These are phyloP conservation scores for Fusarium oxysporum DNA, from an alignment of 2,329 filamentous ascomycete genomes.

Conservation along the genomic window DNA sequence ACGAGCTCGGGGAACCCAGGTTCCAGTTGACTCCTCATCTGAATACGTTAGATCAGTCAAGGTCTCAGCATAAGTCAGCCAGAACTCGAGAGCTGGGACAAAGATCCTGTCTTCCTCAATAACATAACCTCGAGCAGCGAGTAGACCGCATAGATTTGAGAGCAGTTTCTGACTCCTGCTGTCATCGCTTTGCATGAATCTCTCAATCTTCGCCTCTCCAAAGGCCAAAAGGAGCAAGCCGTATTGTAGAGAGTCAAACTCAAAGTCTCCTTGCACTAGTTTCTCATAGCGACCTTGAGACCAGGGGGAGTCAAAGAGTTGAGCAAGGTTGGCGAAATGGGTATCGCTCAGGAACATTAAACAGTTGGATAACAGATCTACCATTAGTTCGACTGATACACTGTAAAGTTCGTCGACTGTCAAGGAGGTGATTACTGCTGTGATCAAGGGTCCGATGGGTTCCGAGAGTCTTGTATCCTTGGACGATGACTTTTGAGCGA, in stretches of 20 bases:
- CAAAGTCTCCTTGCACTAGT: conserved; percentile 69
- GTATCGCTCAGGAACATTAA: conserved; percentile 69
- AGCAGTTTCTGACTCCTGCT: conserved; percentile 66
- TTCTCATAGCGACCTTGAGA: conserved; percentile 66
- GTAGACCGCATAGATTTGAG: conserved; percentile 70
- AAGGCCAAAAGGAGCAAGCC: conserved; percentile 76
- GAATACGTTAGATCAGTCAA: conserved; percentile 69
- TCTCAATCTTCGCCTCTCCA: conserved; percentile 72
- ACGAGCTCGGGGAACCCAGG: conserved; percentile 70
- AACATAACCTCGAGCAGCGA: conserved; percentile 73
- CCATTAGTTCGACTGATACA: conserved; percentile 71
- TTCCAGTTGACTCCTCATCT: conserved; percentile 57
- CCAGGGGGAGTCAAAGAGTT: conserved; percentile 71
- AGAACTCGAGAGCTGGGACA: conserved; percentile 81
- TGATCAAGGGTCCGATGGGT: conserved; percentile 69
- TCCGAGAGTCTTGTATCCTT: conserved; percentile 67
- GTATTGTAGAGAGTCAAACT: conserved; percentile 73
- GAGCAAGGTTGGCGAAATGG: conserved; percentile 68
- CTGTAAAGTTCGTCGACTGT: conserved; percentile 68
- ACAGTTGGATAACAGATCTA: conserved; percentile 73
- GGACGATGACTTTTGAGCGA: conserved; percentile 73
- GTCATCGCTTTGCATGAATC: conserved; percentile 66
- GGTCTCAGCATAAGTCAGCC: conserved; percentile 80
- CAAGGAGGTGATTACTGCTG: conserved; percentile 70
- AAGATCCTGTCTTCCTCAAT: conserved; percentile 81